Evolutionary conservation across 2,329 filamentous ascomycete genomes (phyloP).

Genomic region (Aspergillus sp.): DNA sequence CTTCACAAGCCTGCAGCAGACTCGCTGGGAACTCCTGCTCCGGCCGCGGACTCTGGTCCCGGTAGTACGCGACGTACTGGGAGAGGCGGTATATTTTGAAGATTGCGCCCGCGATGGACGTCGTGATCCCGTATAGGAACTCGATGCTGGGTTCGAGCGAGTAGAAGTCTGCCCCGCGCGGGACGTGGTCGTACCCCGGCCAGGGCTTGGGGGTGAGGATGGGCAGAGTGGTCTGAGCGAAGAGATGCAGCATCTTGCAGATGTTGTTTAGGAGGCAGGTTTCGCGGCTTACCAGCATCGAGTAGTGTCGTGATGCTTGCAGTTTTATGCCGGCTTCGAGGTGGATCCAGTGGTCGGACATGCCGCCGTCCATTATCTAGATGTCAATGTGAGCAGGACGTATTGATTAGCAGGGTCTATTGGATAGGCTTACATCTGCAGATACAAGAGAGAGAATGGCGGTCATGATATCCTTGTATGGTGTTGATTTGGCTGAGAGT

Average conservation of each 20-base stretch:
- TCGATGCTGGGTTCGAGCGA: background rate
- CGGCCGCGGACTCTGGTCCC: background rate
- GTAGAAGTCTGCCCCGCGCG: background rate
- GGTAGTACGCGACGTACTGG: background rate
- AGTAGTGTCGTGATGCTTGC: background rate
- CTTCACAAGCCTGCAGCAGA: background rate
- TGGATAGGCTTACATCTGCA: background rate
- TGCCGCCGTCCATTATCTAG: background rate
- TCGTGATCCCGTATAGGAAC: background rate
- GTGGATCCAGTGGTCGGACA: background rate
- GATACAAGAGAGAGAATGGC: background rate
- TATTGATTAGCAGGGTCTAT: too few species aligned
- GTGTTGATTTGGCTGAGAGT: background rate
- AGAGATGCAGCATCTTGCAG: background rate
- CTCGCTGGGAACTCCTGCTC: background rate
- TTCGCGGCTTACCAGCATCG: background rate
- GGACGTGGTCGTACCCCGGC: background rate
- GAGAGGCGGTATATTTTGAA: background rate
- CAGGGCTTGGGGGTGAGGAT: background rate
- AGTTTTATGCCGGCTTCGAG: background rate
- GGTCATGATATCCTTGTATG: background rate
- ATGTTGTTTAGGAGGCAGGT: background rate
- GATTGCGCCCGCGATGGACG: conserved; percentile 10
- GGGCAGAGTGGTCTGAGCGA: background rate
- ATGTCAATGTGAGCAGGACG: too few species aligned